Percentiles rank a stretch among this genome's conserved stretches.
Evolutionary conservation across 345 rosid genomes (phyloP).

Genomic region (Eucalyptus leucophloia): DNA sequence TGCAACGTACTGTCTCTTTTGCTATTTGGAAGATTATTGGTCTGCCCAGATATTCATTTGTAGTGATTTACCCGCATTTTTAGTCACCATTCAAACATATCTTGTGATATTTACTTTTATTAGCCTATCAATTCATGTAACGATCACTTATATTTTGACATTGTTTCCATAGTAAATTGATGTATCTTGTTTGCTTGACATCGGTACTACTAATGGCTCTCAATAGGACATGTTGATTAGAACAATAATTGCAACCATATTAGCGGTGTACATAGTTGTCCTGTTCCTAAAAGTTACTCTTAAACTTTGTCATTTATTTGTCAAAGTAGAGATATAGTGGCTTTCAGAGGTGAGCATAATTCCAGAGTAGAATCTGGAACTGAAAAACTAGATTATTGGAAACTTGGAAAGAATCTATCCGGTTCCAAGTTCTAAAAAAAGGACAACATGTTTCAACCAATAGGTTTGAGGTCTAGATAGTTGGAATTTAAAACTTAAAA

Average conservation of each 20-base stretch:
- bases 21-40: background rate
- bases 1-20: background rate
- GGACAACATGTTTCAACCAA: fast-evolving
- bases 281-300: background rate
- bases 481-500: too few species aligned
- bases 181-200: background rate
- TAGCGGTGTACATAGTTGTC: background rate
- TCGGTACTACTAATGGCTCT: background rate
- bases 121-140: background rate
- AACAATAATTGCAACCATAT: background rate
- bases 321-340: background rate
- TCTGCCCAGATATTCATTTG: background rate
- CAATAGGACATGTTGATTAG: background rate
- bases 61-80: background rate
- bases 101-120: background rate
- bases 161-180: background rate
- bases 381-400: too few species aligned
- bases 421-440: too few species aligned
- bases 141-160: background rate
- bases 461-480: too few species aligned
- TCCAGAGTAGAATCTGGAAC: fast-evolving
- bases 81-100: background rate
- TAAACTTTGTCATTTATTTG: background rate
- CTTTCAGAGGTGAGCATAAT: background rate
- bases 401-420: too few species aligned